Evolutionary conservation across 495 filamentous ascomycete species (phyloP).

Genomic region (Aspergillus nanangensis): DNA sequence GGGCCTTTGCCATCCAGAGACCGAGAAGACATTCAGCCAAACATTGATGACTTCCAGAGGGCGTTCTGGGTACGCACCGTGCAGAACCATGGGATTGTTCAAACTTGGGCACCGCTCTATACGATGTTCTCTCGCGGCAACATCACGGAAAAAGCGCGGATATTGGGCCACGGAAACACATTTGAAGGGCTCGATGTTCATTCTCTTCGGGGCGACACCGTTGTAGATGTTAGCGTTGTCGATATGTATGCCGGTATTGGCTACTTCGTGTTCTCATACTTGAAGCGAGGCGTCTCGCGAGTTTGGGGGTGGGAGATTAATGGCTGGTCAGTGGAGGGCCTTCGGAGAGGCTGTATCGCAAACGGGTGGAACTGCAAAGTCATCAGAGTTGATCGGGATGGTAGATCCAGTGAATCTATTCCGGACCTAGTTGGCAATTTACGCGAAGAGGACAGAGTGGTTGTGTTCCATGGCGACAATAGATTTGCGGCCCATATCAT

Average conservation of each 20-base stretch:
- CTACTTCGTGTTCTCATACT: conserved; percentile 84
- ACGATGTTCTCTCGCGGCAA: conserved; percentile 94
- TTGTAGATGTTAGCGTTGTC: conserved; percentile 50
- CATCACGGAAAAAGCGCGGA: conserved; percentile 77
- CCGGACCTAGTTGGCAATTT: conserved; percentile 22
- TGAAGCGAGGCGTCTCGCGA: conserved; percentile 58
- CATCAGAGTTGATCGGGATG: conserved; percentile 31
- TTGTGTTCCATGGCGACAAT: conserved; percentile 75
- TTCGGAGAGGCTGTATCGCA: conserved; percentile 60
- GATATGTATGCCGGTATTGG: conserved; percentile 92
- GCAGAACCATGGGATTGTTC: conserved; percentile 73
- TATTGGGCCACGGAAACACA: conserved; percentile 41
- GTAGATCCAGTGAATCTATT: conserved; percentile 19
- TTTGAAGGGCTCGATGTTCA: conserved; percentile 28
- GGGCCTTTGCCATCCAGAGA: conserved; percentile 25
- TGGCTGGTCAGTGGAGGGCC: conserved; percentile 79
- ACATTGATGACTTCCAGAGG: conserved; percentile 43
- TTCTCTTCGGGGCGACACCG: conserved; percentile 18
- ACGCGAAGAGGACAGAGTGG: conserved; percentile 33
- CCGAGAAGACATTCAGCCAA: conserved; percentile 22
- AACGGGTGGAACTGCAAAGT: conserved; percentile 63
- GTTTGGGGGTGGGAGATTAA: conserved; percentile 89
- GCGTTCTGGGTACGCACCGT: conserved; percentile 72
- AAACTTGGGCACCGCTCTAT: conserved; percentile 80
- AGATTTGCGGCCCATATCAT: conserved; percentile 47